These are phyloP conservation scores for Xenoacremonium recifei DNA, from an alignment of 2,329 filamentous ascomycete genomes.

Conservation along the genomic window DNA sequence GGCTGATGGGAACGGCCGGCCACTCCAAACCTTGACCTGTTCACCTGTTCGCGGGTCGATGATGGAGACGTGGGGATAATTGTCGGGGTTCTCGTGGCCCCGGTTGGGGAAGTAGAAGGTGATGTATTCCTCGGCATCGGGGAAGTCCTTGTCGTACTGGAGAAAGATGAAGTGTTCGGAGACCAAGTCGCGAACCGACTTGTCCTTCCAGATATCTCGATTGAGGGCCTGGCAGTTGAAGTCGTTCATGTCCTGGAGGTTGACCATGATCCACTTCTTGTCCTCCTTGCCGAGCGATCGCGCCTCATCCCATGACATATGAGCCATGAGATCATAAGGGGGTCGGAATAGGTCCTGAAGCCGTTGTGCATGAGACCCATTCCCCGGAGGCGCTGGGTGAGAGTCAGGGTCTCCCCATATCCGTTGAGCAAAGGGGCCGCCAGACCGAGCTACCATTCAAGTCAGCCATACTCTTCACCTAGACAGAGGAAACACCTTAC, in stretches of 20 bases:
- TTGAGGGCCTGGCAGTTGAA: constrained; percentile 96
- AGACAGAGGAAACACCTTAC: constrained; percentile 32
- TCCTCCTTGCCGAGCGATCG: constrained; percentile 81
- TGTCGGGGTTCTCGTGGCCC: constrained; percentile 75
- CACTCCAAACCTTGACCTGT: constrained; percentile 95
- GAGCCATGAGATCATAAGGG: constrained; percentile 84
- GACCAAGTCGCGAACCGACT: constrained; percentile 73
- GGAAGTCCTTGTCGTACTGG: constrained; percentile 87
- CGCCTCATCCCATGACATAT: constrained; percentile 78
- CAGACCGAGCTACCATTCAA: constrained; percentile 15
- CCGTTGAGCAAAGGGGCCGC: constrained; percentile 38
- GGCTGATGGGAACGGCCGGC: constrained; percentile 71
- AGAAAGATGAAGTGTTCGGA: constrained; percentile 94
- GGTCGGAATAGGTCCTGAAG: constrained; percentile 91
- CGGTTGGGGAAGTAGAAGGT: constrained; percentile 81
- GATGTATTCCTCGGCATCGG: constrained; percentile 74
- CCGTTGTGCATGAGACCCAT: constrained; percentile 67
- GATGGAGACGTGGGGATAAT: constrained; percentile 94
- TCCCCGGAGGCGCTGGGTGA: constrained; percentile 34
- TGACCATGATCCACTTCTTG: constrained; percentile 93
- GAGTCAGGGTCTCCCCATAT: constrained; percentile 34
- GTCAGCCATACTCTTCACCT: no score
- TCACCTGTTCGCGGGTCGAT: constrained; percentile 94
- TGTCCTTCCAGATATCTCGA: constrained; percentile 92
- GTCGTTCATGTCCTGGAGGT: constrained; percentile 88